phyloP scores from a whole-genome alignment of 164 flowering plant genomes.

The Annona cherimola region DNA sequence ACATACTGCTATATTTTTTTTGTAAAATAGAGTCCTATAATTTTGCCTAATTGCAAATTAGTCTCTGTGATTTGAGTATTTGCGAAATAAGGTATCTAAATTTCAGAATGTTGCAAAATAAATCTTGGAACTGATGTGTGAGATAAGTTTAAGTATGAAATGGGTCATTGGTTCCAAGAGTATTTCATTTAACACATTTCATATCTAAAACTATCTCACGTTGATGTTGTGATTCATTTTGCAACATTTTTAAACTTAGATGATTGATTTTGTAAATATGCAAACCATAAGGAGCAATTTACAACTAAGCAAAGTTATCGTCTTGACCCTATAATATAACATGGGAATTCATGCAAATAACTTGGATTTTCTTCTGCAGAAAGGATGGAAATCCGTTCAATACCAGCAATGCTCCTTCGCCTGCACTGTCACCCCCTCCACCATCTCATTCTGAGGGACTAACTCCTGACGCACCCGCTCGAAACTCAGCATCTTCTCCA shows the following conservation, averaged over 20 bases:
- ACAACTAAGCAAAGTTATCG: not conserved
- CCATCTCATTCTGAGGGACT: conserved; percentile 37
- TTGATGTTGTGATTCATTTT: not conserved
- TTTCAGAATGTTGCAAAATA: too few relatives aligned
- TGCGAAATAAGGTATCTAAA: too few relatives aligned
- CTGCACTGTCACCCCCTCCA: conserved; percentile 25
- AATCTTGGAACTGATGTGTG: too few relatives aligned
- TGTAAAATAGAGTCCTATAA: too few relatives aligned
- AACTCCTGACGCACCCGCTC: conserved; percentile 27
- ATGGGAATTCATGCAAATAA: not conserved
- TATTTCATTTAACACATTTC: not conserved
- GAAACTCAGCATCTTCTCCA: conserved; percentile 28
- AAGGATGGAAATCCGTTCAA: conserved; percentile 81
- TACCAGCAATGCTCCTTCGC: conserved; percentile 35
- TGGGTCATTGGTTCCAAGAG: too few relatives aligned
- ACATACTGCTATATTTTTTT: too few relatives aligned
- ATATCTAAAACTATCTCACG: not conserved
- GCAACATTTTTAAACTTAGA: too few relatives aligned
- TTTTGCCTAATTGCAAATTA: too few relatives aligned
- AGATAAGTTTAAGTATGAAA: too few relatives aligned
- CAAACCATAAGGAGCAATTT: not conserved
- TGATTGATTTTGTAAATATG: not conserved
- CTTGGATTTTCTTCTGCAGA: conserved; percentile 40
- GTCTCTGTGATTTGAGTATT: too few relatives aligned
- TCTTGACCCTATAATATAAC: not conserved